Evolutionary conservation across 163 green algal genomes (phyloP).

Genomic region (Scenedesmus sp.): DNA sequence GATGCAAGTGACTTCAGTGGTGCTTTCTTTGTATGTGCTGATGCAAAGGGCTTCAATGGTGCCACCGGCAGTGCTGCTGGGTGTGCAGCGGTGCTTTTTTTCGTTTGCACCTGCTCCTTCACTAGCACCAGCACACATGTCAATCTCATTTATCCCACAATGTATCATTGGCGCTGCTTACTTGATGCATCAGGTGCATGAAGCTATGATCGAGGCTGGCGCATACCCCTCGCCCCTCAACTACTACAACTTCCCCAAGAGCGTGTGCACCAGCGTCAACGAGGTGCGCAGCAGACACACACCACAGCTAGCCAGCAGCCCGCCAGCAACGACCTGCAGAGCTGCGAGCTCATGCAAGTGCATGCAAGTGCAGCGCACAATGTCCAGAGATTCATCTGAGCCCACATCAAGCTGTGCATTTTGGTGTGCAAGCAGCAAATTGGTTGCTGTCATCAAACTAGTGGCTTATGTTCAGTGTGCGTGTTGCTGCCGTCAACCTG

Average conservation of each 20-base stretch:
- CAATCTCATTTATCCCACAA: too few relatives aligned
- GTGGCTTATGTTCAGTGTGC: too few relatives aligned
- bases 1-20: too few relatives aligned
- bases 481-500: not conserved
- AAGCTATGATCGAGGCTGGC: conserved; percentile 85
- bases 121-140: too few relatives aligned
- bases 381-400: too few relatives aligned
- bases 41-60: too few relatives aligned
- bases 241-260: conserved; percentile 99
- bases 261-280: conserved; percentile 96
- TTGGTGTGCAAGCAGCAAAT: not conserved
- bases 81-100: not conserved
- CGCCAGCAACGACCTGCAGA: not conserved
- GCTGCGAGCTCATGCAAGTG: not conserved
- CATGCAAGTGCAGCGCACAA: not conserved
- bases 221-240: conserved; percentile 97
- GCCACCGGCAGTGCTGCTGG: not conserved
- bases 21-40: not conserved
- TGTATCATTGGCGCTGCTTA: conserved; percentile 18
- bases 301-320: not conserved
- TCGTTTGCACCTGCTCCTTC: not conserved
- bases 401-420: not conserved
- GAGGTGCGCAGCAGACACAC: conserved; percentile 76
- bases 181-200: conserved; percentile 80
- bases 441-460: too few relatives aligned